These are phyloP conservation scores for Camillea tinctor DNA, from an alignment of 2,329 filamentous ascomycete species.

Conservation along the genomic window DNA sequence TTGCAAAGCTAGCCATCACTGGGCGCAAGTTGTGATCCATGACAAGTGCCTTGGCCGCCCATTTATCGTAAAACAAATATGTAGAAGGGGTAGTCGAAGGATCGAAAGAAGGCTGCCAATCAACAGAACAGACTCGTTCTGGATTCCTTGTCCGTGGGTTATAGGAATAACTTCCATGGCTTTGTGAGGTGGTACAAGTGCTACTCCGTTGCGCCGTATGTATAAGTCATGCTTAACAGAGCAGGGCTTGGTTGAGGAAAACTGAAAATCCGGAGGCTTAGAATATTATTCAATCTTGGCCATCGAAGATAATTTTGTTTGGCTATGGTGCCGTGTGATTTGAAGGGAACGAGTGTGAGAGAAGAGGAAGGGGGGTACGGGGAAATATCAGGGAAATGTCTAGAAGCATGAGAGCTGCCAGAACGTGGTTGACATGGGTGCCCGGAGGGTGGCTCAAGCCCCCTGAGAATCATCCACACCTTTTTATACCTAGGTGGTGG, in stretches of 20 bases:
- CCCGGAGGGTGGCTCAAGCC: neutral
- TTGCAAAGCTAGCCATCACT: neutral
- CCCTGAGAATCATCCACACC: neutral
- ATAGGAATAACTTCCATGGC: conserved; percentile 17
- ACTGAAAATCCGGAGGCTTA: neutral
- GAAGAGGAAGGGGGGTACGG: neutral
- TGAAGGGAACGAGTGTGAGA: no score
- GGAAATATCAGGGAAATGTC: neutral
- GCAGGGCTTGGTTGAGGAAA: neutral
- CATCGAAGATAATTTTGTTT: neutral
- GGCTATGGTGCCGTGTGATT: neutral
- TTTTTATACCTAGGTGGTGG: no score
- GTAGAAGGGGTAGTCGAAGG: conserved; percentile 17
- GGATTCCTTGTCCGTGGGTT: conserved; percentile 13
- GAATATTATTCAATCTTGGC: neutral
- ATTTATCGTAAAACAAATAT: conserved; percentile 1
- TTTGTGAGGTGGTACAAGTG: neutral
- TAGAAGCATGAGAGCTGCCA: neutral
- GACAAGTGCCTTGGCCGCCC: conserved; percentile 7
- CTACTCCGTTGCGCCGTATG: neutral
- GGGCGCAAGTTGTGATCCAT: conserved; percentile 1
- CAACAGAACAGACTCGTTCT: conserved; percentile 9
- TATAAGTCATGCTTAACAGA: neutral
- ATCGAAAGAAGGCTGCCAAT: conserved; percentile 21
- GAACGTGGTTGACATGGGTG: neutral